Conservation (phyloP, 2,329 filamentous ascomycete genomes). For the Ascochyta clinopodiicola region DNA sequence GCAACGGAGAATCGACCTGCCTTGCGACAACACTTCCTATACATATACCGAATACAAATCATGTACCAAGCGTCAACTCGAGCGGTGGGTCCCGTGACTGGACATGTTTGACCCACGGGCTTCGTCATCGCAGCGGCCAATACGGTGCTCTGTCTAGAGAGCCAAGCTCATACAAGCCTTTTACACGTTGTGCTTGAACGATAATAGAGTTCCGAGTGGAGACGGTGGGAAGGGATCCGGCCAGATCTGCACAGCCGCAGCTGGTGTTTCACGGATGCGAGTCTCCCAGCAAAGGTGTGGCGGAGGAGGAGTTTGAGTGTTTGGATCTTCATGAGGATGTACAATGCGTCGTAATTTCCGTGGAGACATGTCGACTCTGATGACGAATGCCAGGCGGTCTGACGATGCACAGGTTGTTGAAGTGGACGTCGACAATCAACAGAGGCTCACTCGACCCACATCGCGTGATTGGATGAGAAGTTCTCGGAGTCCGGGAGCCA, state of each 20-base stretch:
- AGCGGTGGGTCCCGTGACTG: conserved; percentile 16
- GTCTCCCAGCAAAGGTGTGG: conserved; percentile 3
- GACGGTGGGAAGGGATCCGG: background rate
- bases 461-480: conserved; percentile 5
- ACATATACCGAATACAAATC: conserved; percentile 2
- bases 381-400: conserved; percentile 6
- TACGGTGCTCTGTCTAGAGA: background rate
- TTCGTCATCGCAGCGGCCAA: conserved; percentile 11
- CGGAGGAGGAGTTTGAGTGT: background rate
- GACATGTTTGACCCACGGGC: conserved; percentile 24
- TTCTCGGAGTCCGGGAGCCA: conserved; percentile 12
- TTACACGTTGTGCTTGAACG: conserved; percentile 15
- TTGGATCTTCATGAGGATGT: conserved; percentile 3
- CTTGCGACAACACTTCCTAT: background rate
- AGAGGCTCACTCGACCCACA: conserved; percentile 5
- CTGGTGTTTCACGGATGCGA: conserved; percentile 14
- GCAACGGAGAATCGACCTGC: conserved; percentile 6
- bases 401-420: background rate
- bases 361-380: background rate
- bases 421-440: background rate
- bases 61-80: conserved; percentile 3
- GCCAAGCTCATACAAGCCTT: conserved; percentile 26
- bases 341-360: conserved; percentile 4
- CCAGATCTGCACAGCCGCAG: conserved; percentile 14
- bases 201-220: conserved; percentile 5